Evolutionary conservation across 106 monocot species (phyloP).

Genomic region (Allium cepa): DNA sequence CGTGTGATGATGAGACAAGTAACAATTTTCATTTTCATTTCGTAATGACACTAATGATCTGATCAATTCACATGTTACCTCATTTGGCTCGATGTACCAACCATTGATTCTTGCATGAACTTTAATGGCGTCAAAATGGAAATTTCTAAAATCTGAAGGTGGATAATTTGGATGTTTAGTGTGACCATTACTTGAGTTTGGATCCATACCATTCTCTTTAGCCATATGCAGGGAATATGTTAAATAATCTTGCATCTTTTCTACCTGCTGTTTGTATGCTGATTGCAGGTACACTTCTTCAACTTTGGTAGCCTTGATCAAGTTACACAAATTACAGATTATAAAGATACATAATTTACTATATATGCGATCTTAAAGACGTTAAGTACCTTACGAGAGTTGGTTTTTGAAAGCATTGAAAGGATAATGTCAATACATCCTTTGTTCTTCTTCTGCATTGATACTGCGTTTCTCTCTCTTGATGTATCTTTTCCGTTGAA

Average conservation of each 20-base stretch:
- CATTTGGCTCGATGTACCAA: conserved; percentile 31
- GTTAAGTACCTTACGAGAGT: not conserved
- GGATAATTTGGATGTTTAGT: too few species aligned
- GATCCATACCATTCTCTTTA: conserved; percentile 18
- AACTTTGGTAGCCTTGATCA: conserved; percentile 14
- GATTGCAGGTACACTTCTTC: conserved; percentile 22
- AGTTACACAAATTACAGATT: too few species aligned
- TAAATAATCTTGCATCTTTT: conserved; percentile 25
- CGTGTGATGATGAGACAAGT: not conserved
- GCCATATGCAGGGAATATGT: conserved; percentile 20
- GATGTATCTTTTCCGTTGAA: not conserved
- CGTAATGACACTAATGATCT: not conserved
- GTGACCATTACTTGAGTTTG: not conserved
- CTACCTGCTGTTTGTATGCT: conserved; percentile 14
- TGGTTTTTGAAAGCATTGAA: conserved; percentile 9
- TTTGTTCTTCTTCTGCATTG: conserved; percentile 1
- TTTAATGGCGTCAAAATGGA: conserved; percentile 7
- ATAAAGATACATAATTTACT: not conserved
- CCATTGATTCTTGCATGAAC: conserved; percentile 26
- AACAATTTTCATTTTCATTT: not conserved
- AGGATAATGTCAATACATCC: conserved; percentile 5
- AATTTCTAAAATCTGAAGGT: not conserved
- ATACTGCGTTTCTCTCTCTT: not conserved
- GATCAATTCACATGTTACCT: conserved; percentile 11
- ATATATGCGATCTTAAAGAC: not conserved